Percentiles rank a stretch among this genome's conserved stretches.
Evolutionary conservation across 2,329 filamentous ascomycete species (phyloP).

Genomic region (Penicillium olsonii): DNA sequence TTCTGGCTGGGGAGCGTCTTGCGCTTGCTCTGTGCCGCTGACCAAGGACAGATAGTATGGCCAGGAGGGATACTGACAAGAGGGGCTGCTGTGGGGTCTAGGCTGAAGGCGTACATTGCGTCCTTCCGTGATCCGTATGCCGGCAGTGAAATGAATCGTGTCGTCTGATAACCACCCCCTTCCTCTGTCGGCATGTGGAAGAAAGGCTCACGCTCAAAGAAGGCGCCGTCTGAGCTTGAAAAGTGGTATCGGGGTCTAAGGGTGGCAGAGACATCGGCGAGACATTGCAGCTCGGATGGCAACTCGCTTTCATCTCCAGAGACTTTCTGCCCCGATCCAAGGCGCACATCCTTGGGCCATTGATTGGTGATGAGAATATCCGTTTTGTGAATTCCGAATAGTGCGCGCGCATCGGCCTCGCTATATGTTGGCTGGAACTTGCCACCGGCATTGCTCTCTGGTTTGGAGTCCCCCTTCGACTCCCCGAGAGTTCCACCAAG

Average conservation of each 20-base stretch:
- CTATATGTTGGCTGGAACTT: conserved; percentile 78
- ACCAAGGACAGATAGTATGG: conserved; percentile 70
- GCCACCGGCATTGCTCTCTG: conserved; percentile 51
- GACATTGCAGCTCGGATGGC: conserved; percentile 61
- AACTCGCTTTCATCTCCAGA: conserved; percentile 50
- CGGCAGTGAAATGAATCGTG: conserved; percentile 88
- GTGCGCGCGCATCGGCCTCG: conserved; percentile 70
- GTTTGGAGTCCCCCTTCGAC: conserved; percentile 28
- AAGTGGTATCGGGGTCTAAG: conserved; percentile 94
- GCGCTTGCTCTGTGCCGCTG: conserved; percentile 60
- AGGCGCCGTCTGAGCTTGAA: conserved; percentile 67
- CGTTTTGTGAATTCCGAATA: conserved; percentile 73
- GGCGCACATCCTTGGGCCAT: conserved; percentile 77
- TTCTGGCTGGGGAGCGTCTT: conserved; percentile 40
- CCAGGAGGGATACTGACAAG: conserved; percentile 65
- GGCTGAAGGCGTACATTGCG: conserved; percentile 61
- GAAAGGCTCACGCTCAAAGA: conserved; percentile 92
- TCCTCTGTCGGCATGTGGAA: conserved; percentile 63
- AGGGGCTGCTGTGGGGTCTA: conserved; percentile 65
- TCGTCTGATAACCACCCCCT: conserved; percentile 62
- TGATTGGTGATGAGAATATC: conserved; percentile 86
- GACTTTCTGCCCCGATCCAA: conserved; percentile 61
- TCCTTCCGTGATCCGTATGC: conserved; percentile 75
- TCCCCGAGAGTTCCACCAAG: conserved; percentile 68
- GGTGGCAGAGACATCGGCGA: conserved; percentile 75